phyloP scores from a whole-genome alignment of 179 eudicot species.

The Kewa caespitosa region DNA sequence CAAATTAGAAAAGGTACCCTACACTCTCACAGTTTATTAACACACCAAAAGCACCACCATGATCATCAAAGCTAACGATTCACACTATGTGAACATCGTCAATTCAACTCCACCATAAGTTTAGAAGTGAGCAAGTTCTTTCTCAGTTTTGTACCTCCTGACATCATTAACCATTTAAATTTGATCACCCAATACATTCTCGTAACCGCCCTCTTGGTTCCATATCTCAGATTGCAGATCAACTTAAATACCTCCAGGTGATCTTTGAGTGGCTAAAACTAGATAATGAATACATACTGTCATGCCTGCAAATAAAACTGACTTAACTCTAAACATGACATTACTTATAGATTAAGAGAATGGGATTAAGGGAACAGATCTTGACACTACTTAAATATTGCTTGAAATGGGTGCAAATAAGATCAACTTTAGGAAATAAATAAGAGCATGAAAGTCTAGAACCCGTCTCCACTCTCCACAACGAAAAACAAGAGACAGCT shows the following conservation, averaged over 20 bases:
- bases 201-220: background rate
- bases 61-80: background rate
- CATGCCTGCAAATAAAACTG: background rate
- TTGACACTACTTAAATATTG: too few relatives aligned
- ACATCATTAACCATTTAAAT: background rate
- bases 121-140: background rate
- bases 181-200: background rate
- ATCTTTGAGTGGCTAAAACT: background rate
- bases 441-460: background rate
- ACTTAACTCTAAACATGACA: too few relatives aligned
- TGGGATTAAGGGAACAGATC: too few relatives aligned
- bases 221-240: background rate
- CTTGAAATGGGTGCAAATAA: too few relatives aligned
- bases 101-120: background rate
- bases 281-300: background rate
- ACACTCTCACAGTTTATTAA: background rate
- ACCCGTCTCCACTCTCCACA: background rate
- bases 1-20: conserved; percentile 5
- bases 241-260: background rate
- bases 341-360: too few relatives aligned
- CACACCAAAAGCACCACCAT: background rate
- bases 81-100: conserved; percentile 1
- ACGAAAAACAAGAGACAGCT: background rate
- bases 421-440: too few relatives aligned
- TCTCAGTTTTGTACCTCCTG: conserved; percentile 4